phyloP scores from a whole-genome alignment of 805 yeast genomes.

The Sungouiozyma intestinalis region DNA sequence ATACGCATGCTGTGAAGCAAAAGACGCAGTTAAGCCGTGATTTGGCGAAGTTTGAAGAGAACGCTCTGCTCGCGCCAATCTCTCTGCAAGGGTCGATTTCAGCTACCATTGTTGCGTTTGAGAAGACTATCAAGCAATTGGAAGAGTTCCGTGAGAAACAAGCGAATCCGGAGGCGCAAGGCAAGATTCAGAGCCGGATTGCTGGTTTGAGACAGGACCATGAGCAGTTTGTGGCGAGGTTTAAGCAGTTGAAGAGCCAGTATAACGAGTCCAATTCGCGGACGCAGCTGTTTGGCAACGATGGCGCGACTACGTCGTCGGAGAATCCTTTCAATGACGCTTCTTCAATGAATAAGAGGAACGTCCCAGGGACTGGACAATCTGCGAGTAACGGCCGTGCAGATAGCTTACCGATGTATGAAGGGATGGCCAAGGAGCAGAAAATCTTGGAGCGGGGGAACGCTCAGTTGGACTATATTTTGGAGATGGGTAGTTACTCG shows the following conservation, averaged over 20 bases:
- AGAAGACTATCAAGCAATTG: constrained; percentile 60
- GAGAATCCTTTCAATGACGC: constrained; percentile 21
- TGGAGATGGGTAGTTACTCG: constrained; percentile 82
- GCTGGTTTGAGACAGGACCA: constrained; percentile 39
- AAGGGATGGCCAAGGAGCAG: constrained; percentile 63
- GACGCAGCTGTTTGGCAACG: constrained; percentile 16
- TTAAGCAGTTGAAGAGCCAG: constrained; percentile 27
- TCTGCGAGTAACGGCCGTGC: constrained; percentile 1
- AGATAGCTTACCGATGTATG: constrained; percentile 30
- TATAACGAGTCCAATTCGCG: constrained; percentile 19
- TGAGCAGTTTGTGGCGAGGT: constrained; percentile 23
- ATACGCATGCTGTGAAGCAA: constrained; percentile 85
- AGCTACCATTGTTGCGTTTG: constrained; percentile 61
- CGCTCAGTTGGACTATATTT: constrained; percentile 75
- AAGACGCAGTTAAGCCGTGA: constrained; percentile 64
- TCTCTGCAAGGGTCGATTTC: constrained; percentile 51
- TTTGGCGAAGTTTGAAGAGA: constrained; percentile 51
- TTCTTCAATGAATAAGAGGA: constrained; percentile 24
- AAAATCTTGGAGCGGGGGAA: constrained; percentile 57
- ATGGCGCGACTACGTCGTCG: constrained; percentile 1
- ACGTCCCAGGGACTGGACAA: constrained; percentile 9
- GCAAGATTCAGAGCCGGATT: constrained; percentile 51
- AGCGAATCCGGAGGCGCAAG: constrained; percentile 8
- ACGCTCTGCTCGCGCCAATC: constrained; percentile 55
- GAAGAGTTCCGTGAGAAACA: constrained; percentile 41